Evolutionary conservation across 805 yeast genomes (phyloP).

Genomic region (Grigorovia transvaalensis): DNA sequence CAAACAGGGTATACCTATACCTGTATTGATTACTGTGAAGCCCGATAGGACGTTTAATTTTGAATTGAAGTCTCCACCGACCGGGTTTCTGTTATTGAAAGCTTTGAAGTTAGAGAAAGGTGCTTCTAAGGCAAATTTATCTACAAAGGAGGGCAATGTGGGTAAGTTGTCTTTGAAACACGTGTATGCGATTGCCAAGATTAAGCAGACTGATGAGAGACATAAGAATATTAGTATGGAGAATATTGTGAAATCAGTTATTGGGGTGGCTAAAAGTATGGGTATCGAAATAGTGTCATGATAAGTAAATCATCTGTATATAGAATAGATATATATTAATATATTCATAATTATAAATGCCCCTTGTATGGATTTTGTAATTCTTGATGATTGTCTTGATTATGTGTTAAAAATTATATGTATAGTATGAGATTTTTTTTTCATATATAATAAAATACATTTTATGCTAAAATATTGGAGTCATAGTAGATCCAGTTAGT

Average conservation of each 20-base stretch:
- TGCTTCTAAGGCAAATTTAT: conserved; percentile 41
- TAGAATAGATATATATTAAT: neutral
- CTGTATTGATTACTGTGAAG: conserved; percentile 70
- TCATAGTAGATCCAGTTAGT: neutral
- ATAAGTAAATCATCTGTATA: neutral
- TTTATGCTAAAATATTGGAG: neutral
- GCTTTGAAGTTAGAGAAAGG: conserved; percentile 72
- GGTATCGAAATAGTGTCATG: conserved; percentile 75
- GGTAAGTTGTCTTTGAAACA: conserved; percentile 77
- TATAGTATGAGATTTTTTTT: too few species aligned
- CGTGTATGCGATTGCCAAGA: conserved; percentile 87
- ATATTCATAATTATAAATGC: neutral
- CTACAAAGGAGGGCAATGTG: conserved; percentile 27
- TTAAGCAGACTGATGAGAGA: conserved; percentile 76
- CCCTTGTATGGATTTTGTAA: neutral
- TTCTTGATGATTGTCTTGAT: neutral
- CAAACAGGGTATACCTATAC: conserved; percentile 81
- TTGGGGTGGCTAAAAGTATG: conserved; percentile 81
- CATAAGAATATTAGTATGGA: conserved; percentile 63
- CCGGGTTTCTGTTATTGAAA: conserved; percentile 72
- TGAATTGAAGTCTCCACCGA: conserved; percentile 84
- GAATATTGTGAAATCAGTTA: conserved; percentile 68
- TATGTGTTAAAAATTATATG: neutral
- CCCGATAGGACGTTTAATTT: conserved; percentile 90
- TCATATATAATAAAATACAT: neutral